Conservation (phyloP, 345 rosid species). For the Sisymbrium irio region DNA sequence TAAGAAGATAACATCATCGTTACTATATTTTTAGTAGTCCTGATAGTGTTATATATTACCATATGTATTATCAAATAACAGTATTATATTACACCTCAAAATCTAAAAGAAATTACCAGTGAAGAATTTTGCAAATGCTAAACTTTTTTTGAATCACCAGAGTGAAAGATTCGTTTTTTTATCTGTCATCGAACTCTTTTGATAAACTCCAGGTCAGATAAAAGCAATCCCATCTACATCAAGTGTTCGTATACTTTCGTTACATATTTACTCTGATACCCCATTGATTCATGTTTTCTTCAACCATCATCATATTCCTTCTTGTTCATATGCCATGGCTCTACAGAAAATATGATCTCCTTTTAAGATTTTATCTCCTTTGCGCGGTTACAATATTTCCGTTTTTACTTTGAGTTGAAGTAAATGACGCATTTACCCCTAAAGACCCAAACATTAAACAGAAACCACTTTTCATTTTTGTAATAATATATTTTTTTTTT, state of each 20-base stretch:
- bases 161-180: neutral
- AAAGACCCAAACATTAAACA: neutral
- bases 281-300: neutral
- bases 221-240: neutral
- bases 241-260: neutral
- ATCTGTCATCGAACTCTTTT: neutral
- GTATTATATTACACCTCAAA: neutral
- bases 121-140: neutral
- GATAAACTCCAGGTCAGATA: neutral
- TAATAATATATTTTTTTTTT: neutral
- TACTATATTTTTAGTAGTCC: neutral
- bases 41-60: neutral
- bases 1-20: neutral
- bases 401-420: neutral
- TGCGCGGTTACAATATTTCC: neutral
- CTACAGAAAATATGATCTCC: conserved; percentile 19
- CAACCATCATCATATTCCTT: conserved; percentile 2
- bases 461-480: neutral
- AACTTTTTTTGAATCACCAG: neutral
- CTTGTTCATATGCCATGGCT: conserved; percentile 20
- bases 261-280: neutral
- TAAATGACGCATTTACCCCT: conserved; percentile 31
- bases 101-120: neutral
- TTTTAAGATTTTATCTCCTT: conserved; percentile 3
- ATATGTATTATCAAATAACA: neutral